A percentile compares a stretch with the other conserved stretches of the same genome.
Conservation (phyloP, 1,284 basidiomycete genomes). For the Uromyces viciae-fabae region DNA sequence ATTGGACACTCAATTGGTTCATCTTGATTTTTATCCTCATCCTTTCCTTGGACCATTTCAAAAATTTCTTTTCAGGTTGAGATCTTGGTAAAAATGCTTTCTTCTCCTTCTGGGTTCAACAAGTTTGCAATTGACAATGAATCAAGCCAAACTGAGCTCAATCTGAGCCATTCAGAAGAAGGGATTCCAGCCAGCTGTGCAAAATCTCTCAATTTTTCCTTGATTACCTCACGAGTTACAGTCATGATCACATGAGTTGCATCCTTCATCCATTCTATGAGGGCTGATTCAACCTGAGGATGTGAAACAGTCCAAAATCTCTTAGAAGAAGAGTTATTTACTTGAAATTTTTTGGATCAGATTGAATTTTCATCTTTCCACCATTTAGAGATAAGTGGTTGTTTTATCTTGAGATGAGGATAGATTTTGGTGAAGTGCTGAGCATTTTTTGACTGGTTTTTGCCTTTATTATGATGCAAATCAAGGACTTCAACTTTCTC, state of each 20-base stretch:
- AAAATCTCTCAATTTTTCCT: constrained; percentile 7
- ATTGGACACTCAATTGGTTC: no score
- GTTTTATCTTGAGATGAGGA: not conserved
- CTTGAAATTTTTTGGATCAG: not conserved
- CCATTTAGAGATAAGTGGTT: constrained; percentile 13
- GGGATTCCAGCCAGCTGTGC: not conserved
- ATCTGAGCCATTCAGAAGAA: not conserved
- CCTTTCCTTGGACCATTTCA: no score
- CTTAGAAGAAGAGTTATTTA: not conserved
- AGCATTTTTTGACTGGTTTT: not conserved
- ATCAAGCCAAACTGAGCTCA: not conserved
- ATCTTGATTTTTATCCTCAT: no score
- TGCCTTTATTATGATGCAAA: constrained; percentile 18
- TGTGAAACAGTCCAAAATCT: not conserved
- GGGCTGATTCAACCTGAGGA: not conserved
- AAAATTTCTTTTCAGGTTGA: no score
- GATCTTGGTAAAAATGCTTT: no score
- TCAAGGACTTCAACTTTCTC: not conserved
- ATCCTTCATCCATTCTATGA: not conserved
- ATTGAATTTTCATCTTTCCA: not conserved
- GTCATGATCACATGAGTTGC: not conserved
- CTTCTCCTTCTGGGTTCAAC: no score
- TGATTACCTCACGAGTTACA: not conserved
- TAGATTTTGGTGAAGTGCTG: not conserved
- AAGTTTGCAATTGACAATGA: no score